Percentiles rank a stretch among this genome's conserved stretches.
Evolutionary conservation across 73 alveolate species (phyloP).

Genomic region (Loxodes magnus): DNA sequence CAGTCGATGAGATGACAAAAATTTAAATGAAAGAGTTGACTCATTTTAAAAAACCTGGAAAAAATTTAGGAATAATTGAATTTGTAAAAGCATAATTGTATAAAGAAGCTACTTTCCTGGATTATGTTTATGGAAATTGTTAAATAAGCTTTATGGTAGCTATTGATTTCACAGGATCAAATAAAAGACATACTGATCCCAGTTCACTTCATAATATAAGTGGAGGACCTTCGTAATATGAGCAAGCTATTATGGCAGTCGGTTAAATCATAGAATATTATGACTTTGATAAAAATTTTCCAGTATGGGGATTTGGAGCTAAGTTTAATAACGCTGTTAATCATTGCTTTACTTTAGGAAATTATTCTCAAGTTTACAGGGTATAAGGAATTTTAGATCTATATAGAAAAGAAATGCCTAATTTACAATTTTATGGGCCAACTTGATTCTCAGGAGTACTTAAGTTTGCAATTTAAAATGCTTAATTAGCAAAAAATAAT

Average conservation of each 20-base stretch:
- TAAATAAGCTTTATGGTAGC: conserved; percentile 70
- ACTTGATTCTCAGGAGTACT: conserved; percentile 64
- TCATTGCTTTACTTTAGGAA: conserved; percentile 84
- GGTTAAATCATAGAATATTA: conserved; percentile 69
- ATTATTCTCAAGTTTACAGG: conserved; percentile 61
- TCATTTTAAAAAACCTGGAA: not conserved
- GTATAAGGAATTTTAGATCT: conserved; percentile 63
- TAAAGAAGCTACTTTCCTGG: conserved; percentile 55
- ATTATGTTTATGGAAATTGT: conserved; percentile 76
- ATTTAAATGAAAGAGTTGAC: not conserved
- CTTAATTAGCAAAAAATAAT: conserved; percentile 29
- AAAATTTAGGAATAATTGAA: not conserved
- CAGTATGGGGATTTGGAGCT: conserved; percentile 94
- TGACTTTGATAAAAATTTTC: conserved; percentile 80
- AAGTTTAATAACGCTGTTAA: conserved; percentile 50
- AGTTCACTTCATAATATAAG: conserved; percentile 50
- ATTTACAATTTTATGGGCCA: conserved; percentile 79
- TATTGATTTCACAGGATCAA: conserved; percentile 88
- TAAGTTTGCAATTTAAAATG: conserved; percentile 39
- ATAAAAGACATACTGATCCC: conserved; percentile 54
- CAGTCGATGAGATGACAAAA: not conserved
- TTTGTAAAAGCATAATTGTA: no score
- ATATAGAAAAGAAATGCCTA: conserved; percentile 48
- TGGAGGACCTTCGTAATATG: conserved; percentile 50
- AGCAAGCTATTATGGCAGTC: conserved; percentile 58